Evolutionary conservation across 441 rosid genomes (phyloP).

Genomic region (Viola pubescens): DNA sequence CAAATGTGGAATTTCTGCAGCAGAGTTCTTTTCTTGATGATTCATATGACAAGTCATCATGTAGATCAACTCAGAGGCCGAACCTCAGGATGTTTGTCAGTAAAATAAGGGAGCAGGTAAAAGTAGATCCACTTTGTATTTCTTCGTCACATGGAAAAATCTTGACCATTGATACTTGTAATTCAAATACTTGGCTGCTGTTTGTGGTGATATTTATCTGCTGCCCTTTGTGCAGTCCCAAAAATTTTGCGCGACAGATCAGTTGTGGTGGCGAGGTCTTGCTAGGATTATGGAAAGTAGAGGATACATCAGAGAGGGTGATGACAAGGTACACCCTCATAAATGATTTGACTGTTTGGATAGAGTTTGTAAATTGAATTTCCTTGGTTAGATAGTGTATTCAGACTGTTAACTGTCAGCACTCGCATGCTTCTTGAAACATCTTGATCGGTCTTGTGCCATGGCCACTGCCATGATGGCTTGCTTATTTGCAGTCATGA

Average conservation of each 20-base stretch:
- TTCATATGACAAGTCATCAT: conserved; percentile 35
- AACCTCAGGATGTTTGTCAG: conserved; percentile 46
- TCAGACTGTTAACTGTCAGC: not conserved
- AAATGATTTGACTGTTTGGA: conserved; percentile 1
- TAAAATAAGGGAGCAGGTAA: conserved; percentile 74
- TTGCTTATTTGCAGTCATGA: not conserved
- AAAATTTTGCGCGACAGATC: conserved; percentile 45
- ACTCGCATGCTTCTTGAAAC: not conserved
- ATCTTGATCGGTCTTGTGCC: not conserved
- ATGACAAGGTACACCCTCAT: conserved; percentile 38
- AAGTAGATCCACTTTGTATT: conserved; percentile 3
- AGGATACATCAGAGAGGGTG: conserved; percentile 66
- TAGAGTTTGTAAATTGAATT: conserved; percentile 3
- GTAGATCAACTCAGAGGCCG: conserved; percentile 37
- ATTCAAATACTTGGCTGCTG: not conserved
- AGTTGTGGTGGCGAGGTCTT: conserved; percentile 85
- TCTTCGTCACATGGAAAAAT: not conserved
- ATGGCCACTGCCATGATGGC: not conserved
- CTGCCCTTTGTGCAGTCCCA: conserved; percentile 38
- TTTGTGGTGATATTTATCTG: conserved; percentile 14
- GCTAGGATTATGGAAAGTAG: conserved; percentile 67
- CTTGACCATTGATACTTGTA: not conserved
- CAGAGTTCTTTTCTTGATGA: conserved; percentile 20
- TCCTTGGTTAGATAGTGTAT: conserved; percentile 1
- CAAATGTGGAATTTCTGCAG: conserved; percentile 29